Conservation (phyloP, 1,284 basidiomycete species). For the Ganoderma boninense region DNA sequence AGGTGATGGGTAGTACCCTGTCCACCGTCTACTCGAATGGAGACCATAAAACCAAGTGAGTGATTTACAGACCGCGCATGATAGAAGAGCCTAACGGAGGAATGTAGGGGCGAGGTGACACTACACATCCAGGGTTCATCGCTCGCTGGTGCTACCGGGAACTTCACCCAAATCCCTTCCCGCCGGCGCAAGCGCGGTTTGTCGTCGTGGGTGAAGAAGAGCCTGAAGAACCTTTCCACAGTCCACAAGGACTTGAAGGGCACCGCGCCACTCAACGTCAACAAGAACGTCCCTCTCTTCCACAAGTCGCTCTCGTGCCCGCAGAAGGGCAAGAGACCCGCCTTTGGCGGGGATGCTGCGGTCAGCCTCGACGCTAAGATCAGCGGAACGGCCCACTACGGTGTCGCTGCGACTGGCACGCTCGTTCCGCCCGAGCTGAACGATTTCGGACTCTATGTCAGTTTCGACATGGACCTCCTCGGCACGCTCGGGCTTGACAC, state of each 20-base stretch:
- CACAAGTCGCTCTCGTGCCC: constrained; percentile 51
- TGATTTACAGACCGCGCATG: neutral
- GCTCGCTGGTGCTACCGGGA: constrained; percentile 47
- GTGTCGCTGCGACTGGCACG: constrained; percentile 47
- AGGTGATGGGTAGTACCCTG: constrained; percentile 52
- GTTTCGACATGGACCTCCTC: constrained; percentile 38
- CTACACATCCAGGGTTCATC: constrained; percentile 51
- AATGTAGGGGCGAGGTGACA: constrained; percentile 46
- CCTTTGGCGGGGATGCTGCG: constrained; percentile 44
- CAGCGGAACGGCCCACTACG: constrained; percentile 46
- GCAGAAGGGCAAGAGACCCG: constrained; percentile 33
- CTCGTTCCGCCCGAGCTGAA: constrained; percentile 50
- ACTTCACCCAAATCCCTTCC: constrained; percentile 41
- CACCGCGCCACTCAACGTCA: constrained; percentile 42
- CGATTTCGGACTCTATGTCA: constrained; percentile 45
- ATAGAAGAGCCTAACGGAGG: neutral
- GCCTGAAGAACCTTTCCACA: constrained; percentile 6
- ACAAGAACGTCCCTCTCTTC: constrained; percentile 50
- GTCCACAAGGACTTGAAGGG: constrained; percentile 38
- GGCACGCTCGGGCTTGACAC: constrained; percentile 38
- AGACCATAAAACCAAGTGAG: constrained; percentile 42
- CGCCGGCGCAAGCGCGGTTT: constrained; percentile 22
- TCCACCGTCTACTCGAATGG: constrained; percentile 51
- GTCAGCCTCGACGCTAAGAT: constrained; percentile 51
- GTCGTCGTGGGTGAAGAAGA: constrained; percentile 19